Evolutionary conservation across 106 monocot genomes (phyloP), one percentile per base, ranked within the genome.

Genomic region (Acanthochlamys bracteata): DNA sequence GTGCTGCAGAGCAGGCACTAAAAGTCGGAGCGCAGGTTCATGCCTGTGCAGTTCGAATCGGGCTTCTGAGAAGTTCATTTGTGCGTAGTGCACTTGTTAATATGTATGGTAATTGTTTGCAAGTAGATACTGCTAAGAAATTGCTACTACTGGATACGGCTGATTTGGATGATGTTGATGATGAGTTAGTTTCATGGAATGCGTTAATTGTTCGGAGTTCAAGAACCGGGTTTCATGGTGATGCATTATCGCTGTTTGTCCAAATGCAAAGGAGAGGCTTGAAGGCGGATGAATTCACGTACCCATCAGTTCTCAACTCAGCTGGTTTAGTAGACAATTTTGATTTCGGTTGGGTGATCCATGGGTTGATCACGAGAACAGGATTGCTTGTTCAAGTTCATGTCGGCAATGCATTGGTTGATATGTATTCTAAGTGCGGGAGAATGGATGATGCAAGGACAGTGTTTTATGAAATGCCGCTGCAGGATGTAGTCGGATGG

Each of bases 111-210:
- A 78, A 69, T 22, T 78, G 77, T 52, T 53, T 41, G 19, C 69
- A 82, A 4, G 13, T 74, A 41, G 4, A 25, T 59, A 57, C 46
- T 42, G 77, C 80, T 0, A 69, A 40, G 47, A 58, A 41, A n/a
- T 22, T 78, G 26, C 66, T 83, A 24, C 23, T 78, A 22, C 66
- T 83, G 9, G 65, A 66, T 6, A 24, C 25, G 10, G 25, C 71
- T 17, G 73, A 65, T 20, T 39, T 56, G 1, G 47, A 43, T 9
- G 49, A 49, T 33, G 33, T 33, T 33, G 33, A 33, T 33, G 33
- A 33, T 20, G 88, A 83, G 56, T 16, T 66, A 11, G 72, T 81
- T 39, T 62, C 73, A 4, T 88, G 80, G 80, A 88, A 88, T 66
- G 72, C 73, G 0, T 62, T 83, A 24, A 61, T 88, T 4, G 80